Evolutionary conservation across 352 stramenopile genomes (phyloP).

Genomic region (Globisporangium recalcitrans): DNA sequence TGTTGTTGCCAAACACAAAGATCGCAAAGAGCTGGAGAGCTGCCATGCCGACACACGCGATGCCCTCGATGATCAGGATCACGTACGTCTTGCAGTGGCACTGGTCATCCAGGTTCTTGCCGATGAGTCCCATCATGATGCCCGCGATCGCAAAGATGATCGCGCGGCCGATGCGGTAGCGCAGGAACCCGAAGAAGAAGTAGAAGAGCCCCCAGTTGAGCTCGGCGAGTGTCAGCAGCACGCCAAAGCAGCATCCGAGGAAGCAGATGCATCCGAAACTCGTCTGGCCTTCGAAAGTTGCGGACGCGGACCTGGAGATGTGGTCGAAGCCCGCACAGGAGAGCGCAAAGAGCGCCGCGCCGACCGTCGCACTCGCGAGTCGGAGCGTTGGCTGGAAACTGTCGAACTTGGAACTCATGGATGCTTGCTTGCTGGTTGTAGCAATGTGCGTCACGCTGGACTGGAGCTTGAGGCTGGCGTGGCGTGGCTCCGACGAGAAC

Average conservation of each 20-base stretch:
- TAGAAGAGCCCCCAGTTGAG: constrained; percentile 60
- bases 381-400: constrained; percentile 32
- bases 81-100: constrained; percentile 46
- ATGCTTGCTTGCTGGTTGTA: neutral
- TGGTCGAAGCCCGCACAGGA: constrained; percentile 50
- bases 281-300: constrained; percentile 37
- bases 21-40: constrained; percentile 42
- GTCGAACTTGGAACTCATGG: neutral
- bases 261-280: constrained; percentile 75
- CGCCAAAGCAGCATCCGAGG: constrained; percentile 57
- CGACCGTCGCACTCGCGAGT: constrained; percentile 28
- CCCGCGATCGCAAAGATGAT: constrained; percentile 51
- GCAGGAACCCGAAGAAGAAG: constrained; percentile 80
- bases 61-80: constrained; percentile 48
- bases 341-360: constrained; percentile 36
- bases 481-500: too few relatives aligned
- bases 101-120: constrained; percentile 48
- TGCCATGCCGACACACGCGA: constrained; percentile 43
- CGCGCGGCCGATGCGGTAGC: constrained; percentile 58
- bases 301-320: constrained; percentile 21
- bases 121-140: constrained; percentile 55
- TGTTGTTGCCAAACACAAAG: constrained; percentile 52
- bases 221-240: constrained; percentile 55
- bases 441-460: neutral
- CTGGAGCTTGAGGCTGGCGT: neutral